Evolutionary conservation across 1,284 basidiomycete species (phyloP).

Genomic region (Peniophora sp.): DNA sequence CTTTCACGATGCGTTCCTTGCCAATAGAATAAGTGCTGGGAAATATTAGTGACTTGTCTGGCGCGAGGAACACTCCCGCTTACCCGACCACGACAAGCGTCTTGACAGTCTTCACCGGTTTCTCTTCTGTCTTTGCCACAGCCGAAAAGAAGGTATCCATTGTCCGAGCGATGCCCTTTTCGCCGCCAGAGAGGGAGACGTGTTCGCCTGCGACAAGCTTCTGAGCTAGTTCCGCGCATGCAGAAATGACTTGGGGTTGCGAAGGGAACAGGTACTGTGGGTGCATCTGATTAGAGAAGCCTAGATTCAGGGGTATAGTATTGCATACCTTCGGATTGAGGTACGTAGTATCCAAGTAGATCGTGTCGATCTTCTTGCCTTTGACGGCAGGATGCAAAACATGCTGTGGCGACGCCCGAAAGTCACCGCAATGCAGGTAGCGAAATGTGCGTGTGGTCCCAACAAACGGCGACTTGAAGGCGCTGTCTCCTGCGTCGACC

Average conservation of each 20-base stretch:
- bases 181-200: conserved; percentile 15
- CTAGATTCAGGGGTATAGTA: background rate
- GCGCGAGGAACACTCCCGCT: conserved; percentile 11
- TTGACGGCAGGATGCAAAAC: conserved; percentile 75
- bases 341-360: conserved; percentile 97
- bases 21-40: conserved; percentile 90
- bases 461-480: conserved; percentile 62
- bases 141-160: conserved; percentile 14
- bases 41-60: conserved; percentile 5
- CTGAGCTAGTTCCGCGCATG: conserved; percentile 80
- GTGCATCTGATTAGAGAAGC: background rate
- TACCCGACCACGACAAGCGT: conserved; percentile 84
- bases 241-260: conserved; percentile 86
- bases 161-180: conserved; percentile 18
- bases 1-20: conserved; percentile 96
- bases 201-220: conserved; percentile 41
- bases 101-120: conserved; percentile 14
- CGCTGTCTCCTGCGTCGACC: conserved; percentile 76
- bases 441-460: conserved; percentile 70
- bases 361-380: conserved; percentile 74
- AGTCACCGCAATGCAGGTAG: conserved; percentile 96
- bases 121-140: conserved; percentile 5
- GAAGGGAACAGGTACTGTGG: conserved; percentile 87
- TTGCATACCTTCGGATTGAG: conserved; percentile 72
- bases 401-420: conserved; percentile 81